Evolutionary conservation across 2,329 filamentous ascomycete genomes (phyloP), one percentile per base, ranked within the genome.

Genomic region (Trichoderma pleuroti): DNA sequence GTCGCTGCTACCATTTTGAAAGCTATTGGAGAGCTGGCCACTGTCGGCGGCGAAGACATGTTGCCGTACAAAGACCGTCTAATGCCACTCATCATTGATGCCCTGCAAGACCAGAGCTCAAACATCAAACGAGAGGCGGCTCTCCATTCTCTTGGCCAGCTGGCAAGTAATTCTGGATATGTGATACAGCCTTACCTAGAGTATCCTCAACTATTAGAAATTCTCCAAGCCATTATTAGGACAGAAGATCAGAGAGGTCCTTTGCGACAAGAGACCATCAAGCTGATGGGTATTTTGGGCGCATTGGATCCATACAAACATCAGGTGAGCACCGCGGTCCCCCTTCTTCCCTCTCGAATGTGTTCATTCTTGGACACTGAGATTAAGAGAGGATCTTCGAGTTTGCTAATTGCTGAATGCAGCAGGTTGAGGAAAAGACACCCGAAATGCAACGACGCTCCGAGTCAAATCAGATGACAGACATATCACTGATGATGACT

Each of bases 401-500:
- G 34, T 42, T 34, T 56, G 30, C 72, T 74, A 61, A 74, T 70
- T 12, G 34, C 21, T 24, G 11, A 36, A 16, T 14, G 32, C 64
- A 77, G 82, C 93, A 97, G 83, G 94, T 97, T 66, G 93, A 97
- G 79, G 95, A 98, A 80, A 90, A 91, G 73, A 92, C 91, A 2
- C 93, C 94, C 0, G 95, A 98, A 77, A 88, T 91, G 73, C 92
- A 96, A 77, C 87, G 86, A 32, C 87, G 86, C 24, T 84, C 85
- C 49, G 89, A 91, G 74, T 85, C 86, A 1, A 88, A 87, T 52
- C 88, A 90, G 70, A 83, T 97, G 76, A 97, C 95, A 0, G 96
- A 99, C 80, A 97, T 99, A 59, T 96, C 94, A 4, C 86, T 99
- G 34, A 98, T 99, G 86, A 99, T 99, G 95, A 94, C 93, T 54